Conservation (phyloP, 257 asterid species). For the Jacaranda copaia region DNA sequence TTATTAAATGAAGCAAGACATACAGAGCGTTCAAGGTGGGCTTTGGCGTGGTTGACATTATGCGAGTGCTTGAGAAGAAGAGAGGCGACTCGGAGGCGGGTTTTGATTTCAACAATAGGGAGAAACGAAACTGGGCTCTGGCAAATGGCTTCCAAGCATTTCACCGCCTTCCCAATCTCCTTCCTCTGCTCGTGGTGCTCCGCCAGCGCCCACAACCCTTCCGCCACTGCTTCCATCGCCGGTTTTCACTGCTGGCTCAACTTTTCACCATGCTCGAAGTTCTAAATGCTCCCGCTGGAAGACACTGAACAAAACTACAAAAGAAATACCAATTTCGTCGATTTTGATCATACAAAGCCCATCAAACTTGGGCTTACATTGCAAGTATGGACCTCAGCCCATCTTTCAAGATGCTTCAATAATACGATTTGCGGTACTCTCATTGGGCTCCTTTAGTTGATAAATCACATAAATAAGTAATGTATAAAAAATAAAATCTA, state of each 20-base stretch:
- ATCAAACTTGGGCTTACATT: neutral
- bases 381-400: too few species aligned
- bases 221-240: conserved; percentile 92
- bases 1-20: conserved; percentile 24
- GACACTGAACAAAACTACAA: neutral
- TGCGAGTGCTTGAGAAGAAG: conserved; percentile 89
- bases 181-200: conserved; percentile 84
- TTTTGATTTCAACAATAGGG: conserved; percentile 87
- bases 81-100: conserved; percentile 88
- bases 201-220: conserved; percentile 94
- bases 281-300: neutral
- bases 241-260: conserved; percentile 23
- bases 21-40: conserved; percentile 94
- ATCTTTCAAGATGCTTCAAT: too few species aligned
- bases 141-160: conserved; percentile 94
- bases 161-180: conserved; percentile 82
- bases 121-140: conserved; percentile 85
- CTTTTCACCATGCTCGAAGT: conserved; percentile 19
- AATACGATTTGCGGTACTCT: too few species aligned
- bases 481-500: too few species aligned
- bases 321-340: too few species aligned
- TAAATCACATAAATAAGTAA: too few species aligned
- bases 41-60: conserved; percentile 89
- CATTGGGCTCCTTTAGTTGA: too few species aligned
- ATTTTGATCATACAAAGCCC: neutral